Conservation (phyloP, 1,284 basidiomycete species). For the Exsudoporus floridanus region DNA sequence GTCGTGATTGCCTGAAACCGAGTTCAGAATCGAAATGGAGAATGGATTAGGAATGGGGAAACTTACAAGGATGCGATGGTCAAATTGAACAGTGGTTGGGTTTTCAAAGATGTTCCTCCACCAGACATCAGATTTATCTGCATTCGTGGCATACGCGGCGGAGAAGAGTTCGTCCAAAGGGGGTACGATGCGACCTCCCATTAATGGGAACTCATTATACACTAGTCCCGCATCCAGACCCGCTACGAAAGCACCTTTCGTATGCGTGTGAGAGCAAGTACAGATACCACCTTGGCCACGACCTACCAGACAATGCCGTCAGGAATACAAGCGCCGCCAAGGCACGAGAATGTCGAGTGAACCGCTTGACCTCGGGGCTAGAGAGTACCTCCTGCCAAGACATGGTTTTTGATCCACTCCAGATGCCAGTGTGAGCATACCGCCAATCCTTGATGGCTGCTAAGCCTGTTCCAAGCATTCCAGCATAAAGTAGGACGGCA, state of each 20-base stretch:
- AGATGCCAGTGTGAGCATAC: slow-evolving; percentile 50
- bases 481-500: slow-evolving; percentile 87
- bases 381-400: slow-evolving; percentile 55
- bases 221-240: slow-evolving; percentile 95
- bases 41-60: neutral
- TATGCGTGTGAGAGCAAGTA: slow-evolving; percentile 8
- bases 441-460: slow-evolving; percentile 81
- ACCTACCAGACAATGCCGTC: slow-evolving; percentile 84
- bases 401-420: slow-evolving; percentile 45
- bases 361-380: slow-evolving; percentile 56
- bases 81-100: slow-evolving; percentile 96
- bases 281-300: slow-evolving; percentile 11
- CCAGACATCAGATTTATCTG: slow-evolving; percentile 75
- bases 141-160: slow-evolving; percentile 64
- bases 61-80: slow-evolving; percentile 88
- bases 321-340: slow-evolving; percentile 80
- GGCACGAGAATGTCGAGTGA: slow-evolving; percentile 58
- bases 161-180: slow-evolving; percentile 85
- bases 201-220: slow-evolving; percentile 97
- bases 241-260: slow-evolving; percentile 91
- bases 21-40: neutral
- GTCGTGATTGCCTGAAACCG: slow-evolving; percentile 75
- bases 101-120: slow-evolving; percentile 97
- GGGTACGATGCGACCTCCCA: slow-evolving; percentile 89
- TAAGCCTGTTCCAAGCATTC: slow-evolving; percentile 87